phyloP scores from a whole-genome alignment of 306 rosid species.

The Pueraria montana region DNA sequence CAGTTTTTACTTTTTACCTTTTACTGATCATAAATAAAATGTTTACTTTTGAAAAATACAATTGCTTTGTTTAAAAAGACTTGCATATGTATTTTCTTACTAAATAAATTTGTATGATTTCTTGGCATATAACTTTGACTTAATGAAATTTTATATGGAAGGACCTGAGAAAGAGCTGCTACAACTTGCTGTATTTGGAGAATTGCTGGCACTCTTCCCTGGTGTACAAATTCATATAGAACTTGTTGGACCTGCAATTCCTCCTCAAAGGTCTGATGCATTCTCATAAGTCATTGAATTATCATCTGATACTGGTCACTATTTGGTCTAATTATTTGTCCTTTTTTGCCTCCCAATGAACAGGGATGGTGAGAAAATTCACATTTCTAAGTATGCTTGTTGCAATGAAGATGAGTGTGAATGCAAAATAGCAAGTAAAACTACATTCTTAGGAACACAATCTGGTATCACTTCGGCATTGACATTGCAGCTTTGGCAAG shows the following conservation, averaged over 20 bases:
- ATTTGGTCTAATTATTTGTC: constrained; percentile 41
- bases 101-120: constrained; percentile 33
- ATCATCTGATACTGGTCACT: constrained; percentile 23
- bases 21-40: constrained; percentile 1
- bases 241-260: constrained; percentile 87
- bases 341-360: constrained; percentile 50
- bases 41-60: background rate
- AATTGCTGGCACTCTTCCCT: constrained; percentile 83
- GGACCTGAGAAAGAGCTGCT: constrained; percentile 94
- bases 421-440: constrained; percentile 69
- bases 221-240: constrained; percentile 68
- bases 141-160: constrained; percentile 49
- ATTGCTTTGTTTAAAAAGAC: constrained; percentile 8
- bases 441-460: constrained; percentile 32
- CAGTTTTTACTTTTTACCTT: constrained; percentile 10
- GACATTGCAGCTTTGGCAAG: constrained; percentile 75
- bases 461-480: constrained; percentile 53
- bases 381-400: constrained; percentile 60
- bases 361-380: constrained; percentile 83
- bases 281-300: constrained; percentile 28
- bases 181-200: constrained; percentile 84
- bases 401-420: constrained; percentile 67
- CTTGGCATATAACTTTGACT: background rate
- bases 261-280: constrained; percentile 71
- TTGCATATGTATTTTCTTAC: constrained; percentile 17